Conservation (phyloP, 2,329 filamentous ascomycete species). For the Monilinia polystroma region DNA sequence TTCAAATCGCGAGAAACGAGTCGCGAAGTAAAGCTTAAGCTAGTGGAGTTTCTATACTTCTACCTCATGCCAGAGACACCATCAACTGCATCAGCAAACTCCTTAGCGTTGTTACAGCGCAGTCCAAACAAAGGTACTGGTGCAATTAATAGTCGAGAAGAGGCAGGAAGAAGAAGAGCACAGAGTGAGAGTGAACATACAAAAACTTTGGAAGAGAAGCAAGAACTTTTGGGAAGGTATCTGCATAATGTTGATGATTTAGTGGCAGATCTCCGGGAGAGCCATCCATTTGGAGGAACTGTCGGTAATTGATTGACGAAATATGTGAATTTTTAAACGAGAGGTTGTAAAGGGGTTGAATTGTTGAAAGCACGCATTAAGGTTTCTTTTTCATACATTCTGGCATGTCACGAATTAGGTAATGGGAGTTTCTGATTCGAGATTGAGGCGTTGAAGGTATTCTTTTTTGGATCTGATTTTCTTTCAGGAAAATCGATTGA, state of each 20-base stretch:
- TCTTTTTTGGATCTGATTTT: not conserved
- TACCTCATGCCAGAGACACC: slow-evolving; percentile 93
- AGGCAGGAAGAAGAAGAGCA: slow-evolving; percentile 39
- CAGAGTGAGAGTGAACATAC: slow-evolving; percentile 45
- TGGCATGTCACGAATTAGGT: slow-evolving; percentile 5
- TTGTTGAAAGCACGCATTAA: not conserved
- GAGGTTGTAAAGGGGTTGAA: not conserved
- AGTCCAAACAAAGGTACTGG: slow-evolving; percentile 67
- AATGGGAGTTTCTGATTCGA: slow-evolving; percentile 13
- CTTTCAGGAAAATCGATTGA: not conserved
- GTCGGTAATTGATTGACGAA: slow-evolving; percentile 43
- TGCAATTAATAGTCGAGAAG: slow-evolving; percentile 49
- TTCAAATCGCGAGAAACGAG: slow-evolving; percentile 87
- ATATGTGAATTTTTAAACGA: not conserved
- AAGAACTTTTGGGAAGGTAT: slow-evolving; percentile 61
- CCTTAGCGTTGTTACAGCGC: slow-evolving; percentile 57
- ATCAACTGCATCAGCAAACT: slow-evolving; percentile 48
- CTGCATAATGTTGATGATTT: slow-evolving; percentile 62
- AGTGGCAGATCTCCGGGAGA: slow-evolving; percentile 72
- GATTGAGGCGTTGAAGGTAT: not conserved
- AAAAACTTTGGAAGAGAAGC: slow-evolving; percentile 65
- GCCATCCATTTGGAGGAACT: slow-evolving; percentile 68
- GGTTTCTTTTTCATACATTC: slow-evolving; percentile 7
- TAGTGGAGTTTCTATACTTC: slow-evolving; percentile 98
- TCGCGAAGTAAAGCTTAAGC: slow-evolving; percentile 87